phyloP scores from a whole-genome alignment of 2,329 filamentous ascomycete genomes.

The Aspergillus latus region DNA sequence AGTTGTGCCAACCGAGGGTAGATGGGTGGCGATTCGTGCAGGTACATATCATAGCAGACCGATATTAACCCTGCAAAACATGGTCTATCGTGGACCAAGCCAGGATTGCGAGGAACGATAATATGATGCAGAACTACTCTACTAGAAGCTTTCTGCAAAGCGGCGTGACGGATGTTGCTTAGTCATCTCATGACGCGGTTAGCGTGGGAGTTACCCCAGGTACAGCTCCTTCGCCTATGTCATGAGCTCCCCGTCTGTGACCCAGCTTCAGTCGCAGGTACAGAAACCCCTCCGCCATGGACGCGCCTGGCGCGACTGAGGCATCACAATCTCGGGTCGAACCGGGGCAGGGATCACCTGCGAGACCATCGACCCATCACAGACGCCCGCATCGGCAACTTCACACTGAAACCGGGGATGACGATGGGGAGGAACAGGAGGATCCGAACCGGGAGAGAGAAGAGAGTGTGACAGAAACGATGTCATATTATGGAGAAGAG shows the following conservation, averaged over 20 bases:
- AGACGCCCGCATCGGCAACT: constrained; percentile 6
- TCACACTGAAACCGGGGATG: constrained; percentile 11
- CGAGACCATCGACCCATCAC: constrained; percentile 5
- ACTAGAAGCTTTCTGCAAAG: not conserved
- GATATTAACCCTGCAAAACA: not conserved
- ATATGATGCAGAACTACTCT: not conserved
- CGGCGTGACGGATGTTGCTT: constrained; percentile 9
- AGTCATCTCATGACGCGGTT: constrained; percentile 11
- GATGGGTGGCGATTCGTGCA: not conserved
- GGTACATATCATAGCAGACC: constrained; percentile 7
- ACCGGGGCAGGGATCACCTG: constrained; percentile 20
- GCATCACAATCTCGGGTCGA: constrained; percentile 25
- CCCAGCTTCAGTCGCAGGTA: constrained; percentile 26
- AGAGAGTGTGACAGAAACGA: constrained; percentile 29
- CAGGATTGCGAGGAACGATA: not conserved
- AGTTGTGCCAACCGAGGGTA: constrained; percentile 25
- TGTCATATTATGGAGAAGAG: constrained; percentile 54
- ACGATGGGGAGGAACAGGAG: constrained; percentile 18
- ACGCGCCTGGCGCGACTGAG: constrained; percentile 38
- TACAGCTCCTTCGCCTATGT: constrained; percentile 16
- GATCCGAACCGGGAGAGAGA: constrained; percentile 24
- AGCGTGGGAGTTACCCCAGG: constrained; percentile 14
- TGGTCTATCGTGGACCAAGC: not conserved
- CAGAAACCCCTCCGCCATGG: constrained; percentile 35
- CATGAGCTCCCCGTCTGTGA: constrained; percentile 11